phyloP scores from a whole-genome alignment of 2,329 filamentous ascomycete species.

The Exophiala alcalophila region DNA sequence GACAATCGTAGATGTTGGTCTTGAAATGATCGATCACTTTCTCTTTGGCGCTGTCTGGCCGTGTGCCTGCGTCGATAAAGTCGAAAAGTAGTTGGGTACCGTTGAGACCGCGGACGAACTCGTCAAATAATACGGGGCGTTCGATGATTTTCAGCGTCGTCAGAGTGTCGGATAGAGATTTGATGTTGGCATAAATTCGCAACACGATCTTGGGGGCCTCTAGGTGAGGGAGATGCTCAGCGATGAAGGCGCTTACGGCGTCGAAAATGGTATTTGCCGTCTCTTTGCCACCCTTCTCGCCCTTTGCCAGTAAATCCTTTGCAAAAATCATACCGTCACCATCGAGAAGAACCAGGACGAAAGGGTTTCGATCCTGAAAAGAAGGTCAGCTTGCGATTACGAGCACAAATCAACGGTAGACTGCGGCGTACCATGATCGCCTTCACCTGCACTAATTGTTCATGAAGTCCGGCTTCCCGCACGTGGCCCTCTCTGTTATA shows the following conservation, averaged over 20 bases:
- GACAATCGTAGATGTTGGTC: constrained; percentile 54
- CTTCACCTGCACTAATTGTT: constrained; percentile 45
- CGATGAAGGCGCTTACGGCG: constrained; percentile 45
- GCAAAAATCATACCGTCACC: constrained; percentile 56
- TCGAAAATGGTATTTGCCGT: constrained; percentile 51
- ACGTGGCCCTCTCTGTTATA: constrained; percentile 49
- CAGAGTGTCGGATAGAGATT: constrained; percentile 50
- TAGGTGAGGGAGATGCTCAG: constrained; percentile 41
- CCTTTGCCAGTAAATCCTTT: constrained; percentile 49
- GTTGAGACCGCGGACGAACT: constrained; percentile 57
- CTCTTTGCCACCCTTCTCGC: constrained; percentile 52
- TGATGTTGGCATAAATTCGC: constrained; percentile 55
- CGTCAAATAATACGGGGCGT: constrained; percentile 44
- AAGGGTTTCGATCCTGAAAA: constrained; percentile 51
- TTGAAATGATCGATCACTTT: constrained; percentile 51
- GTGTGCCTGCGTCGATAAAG: constrained; percentile 48
- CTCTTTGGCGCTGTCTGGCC: constrained; percentile 46
- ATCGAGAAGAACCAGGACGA: constrained; percentile 54
- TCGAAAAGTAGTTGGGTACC: constrained; percentile 50
- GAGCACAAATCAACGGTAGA: constrained; percentile 1
- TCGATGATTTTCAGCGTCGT: constrained; percentile 46
- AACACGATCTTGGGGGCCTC: constrained; percentile 49
- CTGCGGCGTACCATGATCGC: constrained; percentile 48
- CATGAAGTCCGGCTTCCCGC: constrained; percentile 47
- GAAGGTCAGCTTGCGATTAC: constrained; percentile 8